A percentile compares a stretch with the other conserved stretches of the same genome.
Conservation (phyloP, 140 eudicot species). For the Anethum foeniculum region DNA sequence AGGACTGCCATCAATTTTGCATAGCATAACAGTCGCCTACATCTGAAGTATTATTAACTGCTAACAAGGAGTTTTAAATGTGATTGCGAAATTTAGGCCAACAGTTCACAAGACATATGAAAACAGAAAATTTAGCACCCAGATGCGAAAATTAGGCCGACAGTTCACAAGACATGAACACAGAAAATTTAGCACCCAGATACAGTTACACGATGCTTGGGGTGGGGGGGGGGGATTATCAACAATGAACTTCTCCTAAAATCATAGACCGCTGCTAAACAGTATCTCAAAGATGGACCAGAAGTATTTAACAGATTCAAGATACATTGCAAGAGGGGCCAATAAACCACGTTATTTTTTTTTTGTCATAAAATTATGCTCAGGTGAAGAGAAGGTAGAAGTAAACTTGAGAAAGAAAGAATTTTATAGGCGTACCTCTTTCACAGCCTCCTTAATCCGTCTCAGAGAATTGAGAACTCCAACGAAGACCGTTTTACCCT, state of each 20-base stretch:
- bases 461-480: constrained; percentile 78
- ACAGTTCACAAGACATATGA: background rate
- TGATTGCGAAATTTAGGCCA: background rate
- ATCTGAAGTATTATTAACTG: constrained; percentile 1
- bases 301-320: background rate
- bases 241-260: background rate
- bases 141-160: background rate
- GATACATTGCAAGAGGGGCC: background rate
- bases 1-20: background rate
- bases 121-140: background rate
- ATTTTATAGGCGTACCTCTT: constrained; percentile 52
- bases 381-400: background rate
- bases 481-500: constrained; percentile 51
- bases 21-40: background rate
- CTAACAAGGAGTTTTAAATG: background rate
- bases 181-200: background rate
- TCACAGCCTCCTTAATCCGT: constrained; percentile 82
- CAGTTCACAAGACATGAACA: background rate
- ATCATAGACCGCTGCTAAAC: background rate
- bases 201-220: background rate
- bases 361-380: background rate
- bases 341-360: background rate
- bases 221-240: background rate
- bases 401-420: background rate
- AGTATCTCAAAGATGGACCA: background rate